phyloP scores from a whole-genome alignment of 176 grass and related monocot species.

The Leersia perrieri region DNA sequence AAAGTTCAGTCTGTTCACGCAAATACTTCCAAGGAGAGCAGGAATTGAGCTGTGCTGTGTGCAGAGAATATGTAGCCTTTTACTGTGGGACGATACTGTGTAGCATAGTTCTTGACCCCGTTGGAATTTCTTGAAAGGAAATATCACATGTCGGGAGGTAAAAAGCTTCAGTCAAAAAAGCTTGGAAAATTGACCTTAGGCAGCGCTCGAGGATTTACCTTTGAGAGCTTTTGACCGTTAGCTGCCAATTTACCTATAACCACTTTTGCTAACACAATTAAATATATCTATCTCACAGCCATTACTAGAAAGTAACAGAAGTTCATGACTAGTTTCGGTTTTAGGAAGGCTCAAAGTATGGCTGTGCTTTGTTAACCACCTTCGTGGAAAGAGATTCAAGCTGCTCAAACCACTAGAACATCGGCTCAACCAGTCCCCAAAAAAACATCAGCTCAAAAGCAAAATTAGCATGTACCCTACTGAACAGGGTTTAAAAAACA shows the following conservation, averaged over 20 bases:
- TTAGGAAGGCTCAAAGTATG: background rate
- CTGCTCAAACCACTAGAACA: background rate
- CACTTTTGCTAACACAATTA: background rate
- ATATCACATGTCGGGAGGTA: background rate
- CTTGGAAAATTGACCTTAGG: slow-evolving; percentile 3
- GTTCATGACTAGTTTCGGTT: background rate
- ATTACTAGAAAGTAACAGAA: background rate
- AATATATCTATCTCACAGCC: background rate
- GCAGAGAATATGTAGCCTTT: slow-evolving; percentile 38
- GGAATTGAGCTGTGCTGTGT: slow-evolving; percentile 15
- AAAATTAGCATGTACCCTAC: background rate
- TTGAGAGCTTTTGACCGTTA: background rate
- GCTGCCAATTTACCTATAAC: background rate
- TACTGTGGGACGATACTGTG: slow-evolving; percentile 3
- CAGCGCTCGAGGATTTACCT: slow-evolving; percentile 19
- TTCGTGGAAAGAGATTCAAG: background rate
- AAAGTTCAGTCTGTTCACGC: slow-evolving; percentile 31
- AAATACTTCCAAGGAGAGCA: slow-evolving; percentile 24
- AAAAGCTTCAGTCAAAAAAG: slow-evolving; percentile 44
- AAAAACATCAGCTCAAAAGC: background rate
- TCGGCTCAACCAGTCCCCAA: too few relatives aligned
- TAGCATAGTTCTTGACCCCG: background rate
- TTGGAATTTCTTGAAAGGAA: background rate
- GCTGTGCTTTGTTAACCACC: background rate
- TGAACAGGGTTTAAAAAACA: background rate